phyloP scores from a whole-genome alignment of 768 basidiomycete species.

The Hydnomerulius pinastri region DNA sequence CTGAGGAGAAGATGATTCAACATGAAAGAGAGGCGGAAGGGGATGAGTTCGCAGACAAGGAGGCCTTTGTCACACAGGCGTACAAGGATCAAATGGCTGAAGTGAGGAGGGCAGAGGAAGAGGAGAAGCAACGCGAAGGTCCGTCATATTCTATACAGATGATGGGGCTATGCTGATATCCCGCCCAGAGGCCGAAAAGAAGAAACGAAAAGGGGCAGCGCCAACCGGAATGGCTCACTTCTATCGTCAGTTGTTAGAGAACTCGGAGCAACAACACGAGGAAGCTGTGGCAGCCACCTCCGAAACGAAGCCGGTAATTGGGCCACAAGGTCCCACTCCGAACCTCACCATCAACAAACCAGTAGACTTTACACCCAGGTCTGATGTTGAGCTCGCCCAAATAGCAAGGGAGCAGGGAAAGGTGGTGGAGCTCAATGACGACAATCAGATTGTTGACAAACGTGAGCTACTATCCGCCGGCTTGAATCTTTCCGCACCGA shows the following conservation, averaged over 20 bases:
- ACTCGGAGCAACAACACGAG: constrained; percentile 80
- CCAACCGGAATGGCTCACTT: constrained; percentile 85
- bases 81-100: constrained; percentile 97
- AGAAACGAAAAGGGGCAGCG: constrained; percentile 56
- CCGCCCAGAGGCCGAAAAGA: constrained; percentile 53
- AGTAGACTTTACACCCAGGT: constrained; percentile 56
- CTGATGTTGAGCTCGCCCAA: constrained; percentile 75
- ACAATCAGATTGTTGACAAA: constrained; percentile 96
- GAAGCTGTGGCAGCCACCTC: constrained; percentile 79
- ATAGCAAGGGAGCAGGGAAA: constrained; percentile 75
- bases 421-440: constrained; percentile 92
- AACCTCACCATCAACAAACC: constrained; percentile 82
- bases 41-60: constrained; percentile 91
- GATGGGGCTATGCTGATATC: not conserved
- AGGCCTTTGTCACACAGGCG: constrained; percentile 95
- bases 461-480: constrained; percentile 90
- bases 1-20: constrained; percentile 98
- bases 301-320: constrained; percentile 52
- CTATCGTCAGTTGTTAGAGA: constrained; percentile 76
- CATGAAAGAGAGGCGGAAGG: constrained; percentile 91
- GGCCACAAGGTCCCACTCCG: constrained; percentile 60
- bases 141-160: constrained; percentile 20
- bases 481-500: constrained; percentile 83
- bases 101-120: constrained; percentile 87
- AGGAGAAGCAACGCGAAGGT: constrained; percentile 90